These are phyloP conservation scores for Protomyces gravidus DNA, from an alignment of 1,139 yeast genomes.

Conservation along the genomic window DNA sequence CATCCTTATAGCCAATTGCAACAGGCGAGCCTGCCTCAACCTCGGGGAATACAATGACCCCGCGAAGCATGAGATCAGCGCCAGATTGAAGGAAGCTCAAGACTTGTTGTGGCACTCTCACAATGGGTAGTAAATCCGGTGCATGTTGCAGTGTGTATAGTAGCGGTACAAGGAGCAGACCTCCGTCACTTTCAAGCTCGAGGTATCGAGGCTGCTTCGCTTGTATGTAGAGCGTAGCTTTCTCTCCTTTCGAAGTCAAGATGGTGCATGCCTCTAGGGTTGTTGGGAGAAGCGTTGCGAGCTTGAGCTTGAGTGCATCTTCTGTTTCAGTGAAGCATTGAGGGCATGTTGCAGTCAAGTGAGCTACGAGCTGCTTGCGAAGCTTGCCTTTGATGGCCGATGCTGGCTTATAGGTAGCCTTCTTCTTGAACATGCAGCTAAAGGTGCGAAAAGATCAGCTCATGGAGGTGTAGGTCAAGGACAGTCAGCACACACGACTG, in stretches of 20 bases:
- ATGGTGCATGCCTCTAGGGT: constrained; percentile 2
- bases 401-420: constrained; percentile 11
- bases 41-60: constrained; percentile 11
- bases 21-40: constrained; percentile 18
- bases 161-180: constrained; percentile 1
- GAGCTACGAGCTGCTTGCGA: constrained; percentile 10
- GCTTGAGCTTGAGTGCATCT: constrained; percentile 9
- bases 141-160: constrained; percentile 8
- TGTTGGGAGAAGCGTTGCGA: constrained; percentile 9
- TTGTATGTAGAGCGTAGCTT: constrained; percentile 2
- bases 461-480: too few relatives aligned
- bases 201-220: constrained; percentile 7
- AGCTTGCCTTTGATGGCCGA: constrained; percentile 18
- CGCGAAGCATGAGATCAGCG: constrained; percentile 21
- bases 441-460: too few relatives aligned
- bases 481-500: too few relatives aligned
- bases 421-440: constrained; percentile 26
- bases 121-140: constrained; percentile 5
- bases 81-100: constrained; percentile 11
- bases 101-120: constrained; percentile 13
- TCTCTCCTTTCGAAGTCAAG: constrained; percentile 14
- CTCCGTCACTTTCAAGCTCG: background rate
- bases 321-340: constrained; percentile 3
- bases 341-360: background rate
- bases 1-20: constrained; percentile 1